These are phyloP conservation scores for Irpex sp. DNA, from an alignment of 1,284 basidiomycete species.

Conservation along the genomic window DNA sequence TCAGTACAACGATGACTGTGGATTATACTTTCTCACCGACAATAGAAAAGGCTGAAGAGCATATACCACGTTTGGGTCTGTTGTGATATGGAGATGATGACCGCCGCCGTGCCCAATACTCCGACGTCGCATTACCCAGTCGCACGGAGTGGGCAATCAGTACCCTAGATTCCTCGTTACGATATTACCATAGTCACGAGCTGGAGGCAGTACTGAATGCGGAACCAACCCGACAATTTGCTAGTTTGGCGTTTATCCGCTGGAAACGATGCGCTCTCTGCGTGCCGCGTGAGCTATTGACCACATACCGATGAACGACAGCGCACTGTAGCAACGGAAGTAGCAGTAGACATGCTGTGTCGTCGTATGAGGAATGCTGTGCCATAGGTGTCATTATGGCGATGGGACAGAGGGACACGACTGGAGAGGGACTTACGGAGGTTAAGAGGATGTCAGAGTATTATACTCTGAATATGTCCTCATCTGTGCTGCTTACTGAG, in stretches of 20 bases:
- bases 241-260: too few relatives aligned
- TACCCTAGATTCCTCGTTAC: background rate
- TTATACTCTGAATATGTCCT: background rate
- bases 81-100: too few relatives aligned
- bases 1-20: too few relatives aligned
- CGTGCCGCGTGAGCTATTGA: background rate
- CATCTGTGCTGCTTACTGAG: background rate
- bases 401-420: background rate
- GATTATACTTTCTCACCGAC: too few relatives aligned
- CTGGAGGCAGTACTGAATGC: too few relatives aligned
- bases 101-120: too few relatives aligned
- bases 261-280: too few relatives aligned
- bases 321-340: background rate
- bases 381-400: constrained; percentile 2
- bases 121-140: background rate
- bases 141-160: background rate
- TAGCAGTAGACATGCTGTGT: constrained; percentile 8
- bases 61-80: too few relatives aligned
- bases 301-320: background rate
- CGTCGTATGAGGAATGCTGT: constrained; percentile 7
- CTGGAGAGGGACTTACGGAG: background rate
- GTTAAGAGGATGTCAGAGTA: background rate
- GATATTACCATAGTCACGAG: too few relatives aligned
- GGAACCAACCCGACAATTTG: too few relatives aligned
- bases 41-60: too few relatives aligned